phyloP scores from a whole-genome alignment of 148 eudicot species.

The Pharnaceum exiguum region DNA sequence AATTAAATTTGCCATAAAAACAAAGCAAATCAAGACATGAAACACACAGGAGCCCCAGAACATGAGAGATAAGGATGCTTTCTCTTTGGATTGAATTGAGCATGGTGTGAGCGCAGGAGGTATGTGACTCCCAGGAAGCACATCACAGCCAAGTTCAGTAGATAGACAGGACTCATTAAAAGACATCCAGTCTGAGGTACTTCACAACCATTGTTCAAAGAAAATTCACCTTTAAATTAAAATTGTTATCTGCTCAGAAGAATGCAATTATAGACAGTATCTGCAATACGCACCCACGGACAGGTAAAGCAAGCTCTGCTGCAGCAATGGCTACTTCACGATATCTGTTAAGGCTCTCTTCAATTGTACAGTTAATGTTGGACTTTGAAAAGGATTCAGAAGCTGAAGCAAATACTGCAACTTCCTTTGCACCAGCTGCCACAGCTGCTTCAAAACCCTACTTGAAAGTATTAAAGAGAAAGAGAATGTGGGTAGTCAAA shows the following conservation, averaged over 20 bases:
- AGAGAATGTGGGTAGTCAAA: slow-evolving; percentile 4
- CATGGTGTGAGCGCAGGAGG: too few species aligned
- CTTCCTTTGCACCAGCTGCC: slow-evolving; percentile 93
- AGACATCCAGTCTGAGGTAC: neutral
- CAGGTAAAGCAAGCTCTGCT: slow-evolving; percentile 54
- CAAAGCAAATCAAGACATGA: too few species aligned
- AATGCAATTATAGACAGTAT: slow-evolving; percentile 1
- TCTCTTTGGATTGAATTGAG: too few species aligned
- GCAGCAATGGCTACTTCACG: slow-evolving; percentile 75
- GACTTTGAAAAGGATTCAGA: slow-evolving; percentile 93
- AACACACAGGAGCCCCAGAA: too few species aligned
- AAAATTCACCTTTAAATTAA: neutral
- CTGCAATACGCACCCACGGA: slow-evolving; percentile 73
- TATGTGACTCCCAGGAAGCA: too few species aligned
- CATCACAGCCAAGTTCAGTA: too few species aligned
- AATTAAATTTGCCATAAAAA: too few species aligned
- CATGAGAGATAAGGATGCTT: too few species aligned
- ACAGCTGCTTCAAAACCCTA: slow-evolving; percentile 97
- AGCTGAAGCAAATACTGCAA: slow-evolving; percentile 95
- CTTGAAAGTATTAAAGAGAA: neutral
- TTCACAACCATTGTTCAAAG: neutral
- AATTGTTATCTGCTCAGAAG: neutral
- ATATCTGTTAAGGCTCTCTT: slow-evolving; percentile 77
- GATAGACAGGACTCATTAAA: too few species aligned
- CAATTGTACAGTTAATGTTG: slow-evolving; percentile 86